These are phyloP conservation scores for Metschnikowia santaceciliae DNA, from an alignment of 805 yeast genomes.

Conservation along the genomic window DNA sequence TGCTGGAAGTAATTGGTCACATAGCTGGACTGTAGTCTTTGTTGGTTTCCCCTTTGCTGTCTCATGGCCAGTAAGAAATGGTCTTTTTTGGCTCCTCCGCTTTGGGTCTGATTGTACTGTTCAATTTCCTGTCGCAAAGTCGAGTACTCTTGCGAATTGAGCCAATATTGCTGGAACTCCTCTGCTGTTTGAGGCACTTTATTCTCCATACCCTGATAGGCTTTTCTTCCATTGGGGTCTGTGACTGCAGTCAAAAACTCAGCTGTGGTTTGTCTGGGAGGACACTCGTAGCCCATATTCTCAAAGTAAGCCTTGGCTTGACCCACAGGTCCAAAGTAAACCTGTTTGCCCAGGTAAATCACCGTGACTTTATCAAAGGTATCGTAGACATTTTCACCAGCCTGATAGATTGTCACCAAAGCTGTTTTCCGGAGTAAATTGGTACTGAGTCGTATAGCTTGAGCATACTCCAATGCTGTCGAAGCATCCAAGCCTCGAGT, in stretches of 20 bases:
- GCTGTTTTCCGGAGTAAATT: conserved; percentile 48
- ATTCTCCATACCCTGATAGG: conserved; percentile 43
- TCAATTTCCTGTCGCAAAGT: conserved; percentile 40
- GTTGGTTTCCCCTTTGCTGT: conserved; percentile 28
- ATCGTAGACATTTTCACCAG: conserved; percentile 58
- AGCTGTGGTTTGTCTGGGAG: conserved; percentile 61
- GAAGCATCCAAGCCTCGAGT: conserved; percentile 69
- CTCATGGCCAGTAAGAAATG: conserved; percentile 18
- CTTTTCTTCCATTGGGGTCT: conserved; percentile 59
- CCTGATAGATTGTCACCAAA: conserved; percentile 62
- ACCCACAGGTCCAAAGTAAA: conserved; percentile 52
- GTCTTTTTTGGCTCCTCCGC: conserved; percentile 31
- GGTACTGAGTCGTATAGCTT: conserved; percentile 55
- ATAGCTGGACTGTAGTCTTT: conserved; percentile 28
- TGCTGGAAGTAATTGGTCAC: conserved; percentile 17
- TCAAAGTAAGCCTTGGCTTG: conserved; percentile 52
- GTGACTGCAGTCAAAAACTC: conserved; percentile 65
- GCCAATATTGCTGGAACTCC: conserved; percentile 58
- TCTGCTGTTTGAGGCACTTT: conserved; percentile 51
- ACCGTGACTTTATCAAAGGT: conserved; percentile 59
- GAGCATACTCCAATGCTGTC: conserved; percentile 61
- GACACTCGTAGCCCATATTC: conserved; percentile 59
- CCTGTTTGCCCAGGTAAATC: conserved; percentile 58
- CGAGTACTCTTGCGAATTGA: conserved; percentile 46
- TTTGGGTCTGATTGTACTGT: conserved; percentile 25